Base-by-base conservation (phyloP, 768 basidiomycete genomes). In the Mycena filopes region DNA sequence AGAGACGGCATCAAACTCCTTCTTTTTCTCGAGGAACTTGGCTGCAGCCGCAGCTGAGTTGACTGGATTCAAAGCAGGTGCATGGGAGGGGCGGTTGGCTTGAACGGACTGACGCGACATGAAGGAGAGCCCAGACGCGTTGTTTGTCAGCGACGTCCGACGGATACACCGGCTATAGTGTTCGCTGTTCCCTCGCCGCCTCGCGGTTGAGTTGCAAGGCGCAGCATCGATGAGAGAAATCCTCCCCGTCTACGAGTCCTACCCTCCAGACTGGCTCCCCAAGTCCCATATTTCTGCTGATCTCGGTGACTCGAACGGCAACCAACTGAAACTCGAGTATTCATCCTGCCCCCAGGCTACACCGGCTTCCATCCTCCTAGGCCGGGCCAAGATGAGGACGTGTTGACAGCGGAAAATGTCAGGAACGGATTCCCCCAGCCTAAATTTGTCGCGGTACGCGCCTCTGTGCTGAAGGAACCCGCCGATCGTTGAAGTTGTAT, bases 351-450 rank as follows among this genome's bases (percentile, higher is more conserved):
- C 18, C 31, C 67, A 95, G 93, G 93, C 20, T 93, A 90, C 74
- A 81, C 84, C 59, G 91, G 92, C 13, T 94, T 91, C 70, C 83
- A 89, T 73, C 94, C 94, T 46, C 92, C 94, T 8, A 83, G 85
- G 42, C 86, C 89, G 20, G 84, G 86, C 7, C 91, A 93, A 73
- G 88, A 90, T 59, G 93, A 95, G 74, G 93, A 94, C 70, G 72
- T 86, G 2, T 78, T 95, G 45, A 88, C 91, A 0, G 85, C 88
- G 45, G 66, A 72, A 1, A 89, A 88, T 68, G 82, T 94, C 36
- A 88, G 87, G 78, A 83, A 83, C 73, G 94, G 94, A 0, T 89
- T 90, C 65, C 72, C 77, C 15, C 77, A 89, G 26, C 72, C 77
- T 7, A 79, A 81, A 16, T 81, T 86, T 29, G 88, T 94, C 45